phyloP scores from a whole-genome alignment of 768 basidiomycete species.

The Saitozyma sp. region DNA sequence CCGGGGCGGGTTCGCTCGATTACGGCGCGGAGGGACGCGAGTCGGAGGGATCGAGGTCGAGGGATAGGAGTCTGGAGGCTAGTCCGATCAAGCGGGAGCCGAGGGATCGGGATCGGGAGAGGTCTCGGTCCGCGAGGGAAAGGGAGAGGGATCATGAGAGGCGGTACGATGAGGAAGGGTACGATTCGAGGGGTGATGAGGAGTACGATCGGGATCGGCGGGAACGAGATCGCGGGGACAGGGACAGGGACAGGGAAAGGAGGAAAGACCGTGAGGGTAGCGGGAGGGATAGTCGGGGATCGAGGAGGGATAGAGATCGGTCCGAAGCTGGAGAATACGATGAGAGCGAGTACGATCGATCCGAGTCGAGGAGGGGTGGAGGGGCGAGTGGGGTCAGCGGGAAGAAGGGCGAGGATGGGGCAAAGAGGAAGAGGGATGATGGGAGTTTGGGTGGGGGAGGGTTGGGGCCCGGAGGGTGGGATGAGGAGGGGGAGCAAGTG shows the following conservation, averaged over 20 bases:
- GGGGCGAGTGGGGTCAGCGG: conserved; percentile 6
- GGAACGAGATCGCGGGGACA: conserved; percentile 10
- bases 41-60: conserved; percentile 7
- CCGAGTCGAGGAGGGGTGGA: not conserved
- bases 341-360: too few relatives aligned
- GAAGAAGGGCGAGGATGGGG: conserved; percentile 10
- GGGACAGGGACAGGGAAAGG: conserved; percentile 24
- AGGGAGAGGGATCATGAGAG: conserved; percentile 12
- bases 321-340: too few relatives aligned
- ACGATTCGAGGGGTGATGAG: conserved; percentile 6
- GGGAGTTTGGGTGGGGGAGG: conserved; percentile 18
- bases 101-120: not conserved
- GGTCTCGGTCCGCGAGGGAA: not conserved
- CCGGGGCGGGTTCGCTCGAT: conserved; percentile 28
- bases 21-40: conserved; percentile 28
- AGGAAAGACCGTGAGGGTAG: conserved; percentile 7
- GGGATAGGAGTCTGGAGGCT: not conserved
- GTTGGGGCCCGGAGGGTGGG: conserved; percentile 45
- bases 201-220: conserved; percentile 7
- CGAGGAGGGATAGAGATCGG: conserved; percentile 19
- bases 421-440: conserved; percentile 38
- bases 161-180: conserved; percentile 9
- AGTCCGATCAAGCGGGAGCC: not conserved
- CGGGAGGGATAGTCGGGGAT: conserved; percentile 11
- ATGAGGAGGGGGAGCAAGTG: conserved; percentile 26